These are phyloP conservation scores for Chaetomium strumarium DNA, from an alignment of 2,329 filamentous ascomycete genomes.

Conservation along the genomic window DNA sequence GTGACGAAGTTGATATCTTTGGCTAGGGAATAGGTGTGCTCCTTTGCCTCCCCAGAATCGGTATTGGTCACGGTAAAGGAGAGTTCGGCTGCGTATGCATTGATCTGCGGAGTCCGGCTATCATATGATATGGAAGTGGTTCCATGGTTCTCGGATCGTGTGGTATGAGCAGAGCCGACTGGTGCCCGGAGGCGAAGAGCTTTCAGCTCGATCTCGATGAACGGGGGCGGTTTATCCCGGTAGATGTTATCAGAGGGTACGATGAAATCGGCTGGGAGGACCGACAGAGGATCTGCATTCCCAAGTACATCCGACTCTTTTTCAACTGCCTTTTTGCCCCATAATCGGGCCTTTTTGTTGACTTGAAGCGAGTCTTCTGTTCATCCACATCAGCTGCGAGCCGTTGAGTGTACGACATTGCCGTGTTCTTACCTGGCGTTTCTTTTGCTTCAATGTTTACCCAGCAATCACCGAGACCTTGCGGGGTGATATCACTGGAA, in stretches of 20 bases:
- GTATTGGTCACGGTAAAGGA: constrained; percentile 39
- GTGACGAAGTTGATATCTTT: constrained; percentile 62
- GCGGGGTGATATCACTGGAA: constrained; percentile 53
- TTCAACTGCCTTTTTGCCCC: constrained; percentile 55
- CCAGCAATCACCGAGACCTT: constrained; percentile 50
- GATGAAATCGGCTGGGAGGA: constrained; percentile 57
- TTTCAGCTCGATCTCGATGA: constrained; percentile 44
- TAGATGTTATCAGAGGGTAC: constrained; percentile 54
- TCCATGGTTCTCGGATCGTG: constrained; percentile 38
- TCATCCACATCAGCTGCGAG: constrained; percentile 19
- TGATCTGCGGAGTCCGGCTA: constrained; percentile 29
- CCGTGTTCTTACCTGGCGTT: constrained; percentile 40
- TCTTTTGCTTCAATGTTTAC: constrained; percentile 52
- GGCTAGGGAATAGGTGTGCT: constrained; percentile 41
- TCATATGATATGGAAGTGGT: constrained; percentile 34
- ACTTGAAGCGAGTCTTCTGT: constrained; percentile 45
- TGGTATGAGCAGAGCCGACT: constrained; percentile 40
- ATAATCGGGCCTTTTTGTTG: constrained; percentile 53
- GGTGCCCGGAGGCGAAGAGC: constrained; percentile 44
- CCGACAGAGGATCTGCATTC: constrained; percentile 46
- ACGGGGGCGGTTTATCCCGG: constrained; percentile 39
- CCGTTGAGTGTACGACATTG: neutral
- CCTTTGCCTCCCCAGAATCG: constrained; percentile 33
- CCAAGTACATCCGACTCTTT: constrained; percentile 56
- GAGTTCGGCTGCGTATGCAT: constrained; percentile 36